Evolutionary conservation across 345 rosid genomes (phyloP), one percentile per base, ranked within the genome.

Genomic region (Dipteronia dyeriana): DNA sequence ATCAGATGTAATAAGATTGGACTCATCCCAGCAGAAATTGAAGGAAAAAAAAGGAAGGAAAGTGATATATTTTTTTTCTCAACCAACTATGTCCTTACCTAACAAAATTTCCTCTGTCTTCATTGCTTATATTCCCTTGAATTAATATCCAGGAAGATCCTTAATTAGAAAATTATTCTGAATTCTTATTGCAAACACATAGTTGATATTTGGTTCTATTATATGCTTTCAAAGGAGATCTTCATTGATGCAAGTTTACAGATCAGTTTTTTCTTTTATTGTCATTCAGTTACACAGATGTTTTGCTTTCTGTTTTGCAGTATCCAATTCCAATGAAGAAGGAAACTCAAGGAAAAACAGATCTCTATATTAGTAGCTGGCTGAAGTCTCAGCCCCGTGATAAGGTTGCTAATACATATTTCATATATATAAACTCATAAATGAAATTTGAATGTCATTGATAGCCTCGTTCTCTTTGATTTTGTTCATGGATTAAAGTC

Each of bases 311-410:
- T 73, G 47, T 76, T 74, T 38, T 51, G 25, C 82, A 95, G 99
- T 90, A 93, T 63, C 99, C 99, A 0, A 26, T 93, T 51, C 98
- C 99, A 25, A 83, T 88, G 92, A 89, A 65, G 66, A 91, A 91
- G 88, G 96, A 93, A 87, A 93, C 99, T 1, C 97, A 88, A 81
- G 99, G 98, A 60, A 87, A 73, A 80, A 95, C 99, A 1, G 98
- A 95, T 88, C 91, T 88, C 62, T 95, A 87, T 71, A 83, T 93
- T 69, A 86, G 89, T 70, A 90, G 91, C 84, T 95, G 98, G 98
- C 76, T 91, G 86, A 93, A 90, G 82, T 90, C 97, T 77, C 92
- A 73, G 70, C 86, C 86, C 53, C 95, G 98, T 25, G 93, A 91
- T 82, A 95, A 95, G 98, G 98, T 93, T 63, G 6, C 56, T 45